These are phyloP conservation scores for Coemansia sp. DNA, from an alignment of 192 early-diverging fungal species.

Conservation along the genomic window DNA sequence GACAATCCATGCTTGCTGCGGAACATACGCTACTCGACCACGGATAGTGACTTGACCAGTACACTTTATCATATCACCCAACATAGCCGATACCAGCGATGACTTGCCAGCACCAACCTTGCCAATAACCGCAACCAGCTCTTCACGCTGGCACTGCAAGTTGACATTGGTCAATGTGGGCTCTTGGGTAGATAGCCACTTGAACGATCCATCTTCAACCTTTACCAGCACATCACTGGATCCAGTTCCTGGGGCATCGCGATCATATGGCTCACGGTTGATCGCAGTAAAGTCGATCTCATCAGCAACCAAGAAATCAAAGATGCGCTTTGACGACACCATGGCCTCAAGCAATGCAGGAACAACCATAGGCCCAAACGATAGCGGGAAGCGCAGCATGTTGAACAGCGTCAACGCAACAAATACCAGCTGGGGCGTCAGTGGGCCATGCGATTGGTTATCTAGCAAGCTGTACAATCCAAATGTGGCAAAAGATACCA, in stretches of 20 bases:
- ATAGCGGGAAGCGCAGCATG: constrained; percentile 49
- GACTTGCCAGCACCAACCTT: constrained; percentile 68
- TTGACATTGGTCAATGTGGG: constrained; percentile 44
- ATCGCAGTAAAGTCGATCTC: constrained; percentile 46
- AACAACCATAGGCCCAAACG: constrained; percentile 29
- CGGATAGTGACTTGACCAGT: constrained; percentile 29
- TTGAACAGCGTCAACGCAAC: constrained; percentile 52
- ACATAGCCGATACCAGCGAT: constrained; percentile 59
- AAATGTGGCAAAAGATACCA: constrained; percentile 51
- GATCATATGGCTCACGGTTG: constrained; percentile 35
- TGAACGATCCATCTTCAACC: constrained; percentile 46
- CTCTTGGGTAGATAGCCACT: constrained; percentile 53
- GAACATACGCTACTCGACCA: constrained; percentile 56
- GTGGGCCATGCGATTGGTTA: constrained; percentile 38
- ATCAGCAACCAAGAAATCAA: constrained; percentile 31
- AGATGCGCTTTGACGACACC: constrained; percentile 39
- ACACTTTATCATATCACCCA: constrained; percentile 58
- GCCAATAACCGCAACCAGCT: constrained; percentile 62
- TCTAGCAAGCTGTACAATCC: constrained; percentile 42
- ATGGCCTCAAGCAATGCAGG: constrained; percentile 39
- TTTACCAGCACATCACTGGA: constrained; percentile 31
- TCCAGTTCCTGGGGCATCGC: constrained; percentile 18
- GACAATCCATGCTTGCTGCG: constrained; percentile 69
- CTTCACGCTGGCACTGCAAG: constrained; percentile 45
- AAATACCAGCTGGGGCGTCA: constrained; percentile 53